These are phyloP conservation scores for Axilococcus clingmanii DNA, from an alignment of 139 green algal species.

Conservation along the genomic window DNA sequence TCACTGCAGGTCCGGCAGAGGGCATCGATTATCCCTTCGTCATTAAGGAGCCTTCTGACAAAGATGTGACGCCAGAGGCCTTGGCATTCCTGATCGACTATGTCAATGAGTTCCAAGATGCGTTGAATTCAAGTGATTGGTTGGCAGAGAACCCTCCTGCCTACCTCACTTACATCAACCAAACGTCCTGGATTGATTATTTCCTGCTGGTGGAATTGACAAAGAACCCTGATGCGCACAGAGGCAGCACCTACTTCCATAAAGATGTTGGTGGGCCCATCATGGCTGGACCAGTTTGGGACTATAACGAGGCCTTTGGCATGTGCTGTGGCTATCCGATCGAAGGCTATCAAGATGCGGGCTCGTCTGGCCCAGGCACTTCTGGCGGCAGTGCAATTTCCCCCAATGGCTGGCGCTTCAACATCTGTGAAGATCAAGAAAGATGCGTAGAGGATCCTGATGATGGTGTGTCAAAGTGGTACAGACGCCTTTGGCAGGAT, in stretches of 20 bases:
- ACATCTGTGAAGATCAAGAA: slow-evolving; percentile 25
- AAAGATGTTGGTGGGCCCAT: slow-evolving; percentile 23
- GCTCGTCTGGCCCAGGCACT: slow-evolving; percentile 13
- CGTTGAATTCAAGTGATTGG: slow-evolving; percentile 16
- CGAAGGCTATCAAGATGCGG: slow-evolving; percentile 27
- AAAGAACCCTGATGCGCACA: slow-evolving; percentile 40
- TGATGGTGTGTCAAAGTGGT: slow-evolving; percentile 16
- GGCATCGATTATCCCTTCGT: slow-evolving; percentile 16
- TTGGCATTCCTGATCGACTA: slow-evolving; percentile 7
- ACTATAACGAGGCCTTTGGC: slow-evolving; percentile 60
- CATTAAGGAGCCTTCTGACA: slow-evolving; percentile 6
- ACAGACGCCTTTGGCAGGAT: slow-evolving; percentile 26
- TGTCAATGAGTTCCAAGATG: slow-evolving; percentile 15
- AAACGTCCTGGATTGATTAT: slow-evolving; percentile 34
- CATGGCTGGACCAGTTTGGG: slow-evolving; percentile 15
- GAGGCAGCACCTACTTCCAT: slow-evolving; percentile 23
- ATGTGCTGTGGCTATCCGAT: slow-evolving; percentile 77
- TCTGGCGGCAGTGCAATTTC: slow-evolving; percentile 60
- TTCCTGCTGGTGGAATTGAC: slow-evolving; percentile 39
- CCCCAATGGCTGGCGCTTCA: slow-evolving; percentile 36
- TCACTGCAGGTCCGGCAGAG: slow-evolving; percentile 8
- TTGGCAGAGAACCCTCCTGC: not conserved
- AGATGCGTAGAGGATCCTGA: slow-evolving; percentile 19
- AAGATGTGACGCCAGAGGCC: not conserved
- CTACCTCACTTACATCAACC: slow-evolving; percentile 28